Evolutionary conservation across 345 rosid genomes (phyloP), one percentile per base, ranked within the genome.

Genomic region (Ceriops tagal): DNA sequence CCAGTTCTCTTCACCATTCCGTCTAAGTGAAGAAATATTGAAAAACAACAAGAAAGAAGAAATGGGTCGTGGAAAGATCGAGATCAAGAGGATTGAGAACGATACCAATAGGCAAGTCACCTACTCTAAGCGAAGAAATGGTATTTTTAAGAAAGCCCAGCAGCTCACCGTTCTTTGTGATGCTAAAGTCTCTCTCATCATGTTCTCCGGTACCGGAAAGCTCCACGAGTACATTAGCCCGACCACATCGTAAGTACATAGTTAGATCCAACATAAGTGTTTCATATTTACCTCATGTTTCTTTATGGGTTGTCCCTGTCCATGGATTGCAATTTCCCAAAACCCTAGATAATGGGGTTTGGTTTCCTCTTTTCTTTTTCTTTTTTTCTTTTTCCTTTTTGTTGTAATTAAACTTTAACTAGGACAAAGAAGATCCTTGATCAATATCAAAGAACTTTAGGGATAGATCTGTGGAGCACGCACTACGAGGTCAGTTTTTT

Each of bases 91-190:
- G 77, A 87, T 87, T 19, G 92, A 87, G 66, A 87, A 87, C 84
- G 62, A 79, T 7, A 82, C 89, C 4, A 83, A 82, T 75, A 77
- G 89, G 69, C 92, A 85, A 28, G 89, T 87, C 24, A 87, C 92
- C 46, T 87, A 77, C 78, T 87, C 92, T 22, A 85, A 87, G 78
- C 62, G 88, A 24, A 75, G 88, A 64, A 79, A 79, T 76, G 88
- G 92, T 13, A 71, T 87, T 58, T 78, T 83, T 82, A 87, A 85
- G 85, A 87, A 87, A 62, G 92, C 92, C 3, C 78, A 83, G 20
- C 88, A 87, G 64, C 88, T 87, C 73, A 78, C 86, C 37, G 84
- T 85, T 65, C 92, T 87, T 11, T 87, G 92, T 70, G 92, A 87
- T 73, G 92, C 92, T 27, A 78, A 81, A 76, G 86, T 87, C 62